Conservation (phyloP, 2,329 filamentous ascomycete species). For the Hypoxylon sp. region DNA sequence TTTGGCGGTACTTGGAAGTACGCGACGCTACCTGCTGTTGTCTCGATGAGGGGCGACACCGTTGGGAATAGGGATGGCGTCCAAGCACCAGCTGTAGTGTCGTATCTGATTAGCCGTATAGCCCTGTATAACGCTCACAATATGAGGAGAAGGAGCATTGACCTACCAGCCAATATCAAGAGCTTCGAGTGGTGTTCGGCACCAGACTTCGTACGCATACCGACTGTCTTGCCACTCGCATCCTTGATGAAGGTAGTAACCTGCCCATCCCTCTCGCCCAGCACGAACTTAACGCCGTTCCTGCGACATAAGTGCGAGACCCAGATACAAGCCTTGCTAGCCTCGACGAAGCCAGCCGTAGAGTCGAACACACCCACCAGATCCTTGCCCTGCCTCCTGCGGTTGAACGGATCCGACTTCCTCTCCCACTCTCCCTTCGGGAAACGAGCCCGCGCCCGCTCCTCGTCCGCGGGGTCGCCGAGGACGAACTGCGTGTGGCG, state of each 20-base stretch:
- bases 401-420: constrained; percentile 47
- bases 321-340: constrained; percentile 54
- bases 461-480: constrained; percentile 39
- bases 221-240: constrained; percentile 3
- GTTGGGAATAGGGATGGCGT: constrained; percentile 34
- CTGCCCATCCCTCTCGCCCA: constrained; percentile 42
- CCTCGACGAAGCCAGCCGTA: constrained; percentile 53
- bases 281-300: constrained; percentile 52
- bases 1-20: constrained; percentile 51
- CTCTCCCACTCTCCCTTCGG: constrained; percentile 11
- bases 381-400: constrained; percentile 32
- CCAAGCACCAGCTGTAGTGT: constrained; percentile 34
- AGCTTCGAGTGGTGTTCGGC: constrained; percentile 15
- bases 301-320: constrained; percentile 48
- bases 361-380: constrained; percentile 52
- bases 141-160: background rate
- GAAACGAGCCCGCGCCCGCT: constrained; percentile 43
- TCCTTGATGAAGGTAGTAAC: constrained; percentile 42
- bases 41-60: constrained; percentile 35
- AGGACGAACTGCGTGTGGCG: constrained; percentile 48
- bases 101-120: background rate
- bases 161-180: constrained; percentile 25
- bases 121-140: too few relatives aligned
- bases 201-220: constrained; percentile 11
- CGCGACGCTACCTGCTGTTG: constrained; percentile 37